These are phyloP conservation scores for Neoboletus brunneissimus DNA, from an alignment of 768 basidiomycete genomes.

Conservation along the genomic window DNA sequence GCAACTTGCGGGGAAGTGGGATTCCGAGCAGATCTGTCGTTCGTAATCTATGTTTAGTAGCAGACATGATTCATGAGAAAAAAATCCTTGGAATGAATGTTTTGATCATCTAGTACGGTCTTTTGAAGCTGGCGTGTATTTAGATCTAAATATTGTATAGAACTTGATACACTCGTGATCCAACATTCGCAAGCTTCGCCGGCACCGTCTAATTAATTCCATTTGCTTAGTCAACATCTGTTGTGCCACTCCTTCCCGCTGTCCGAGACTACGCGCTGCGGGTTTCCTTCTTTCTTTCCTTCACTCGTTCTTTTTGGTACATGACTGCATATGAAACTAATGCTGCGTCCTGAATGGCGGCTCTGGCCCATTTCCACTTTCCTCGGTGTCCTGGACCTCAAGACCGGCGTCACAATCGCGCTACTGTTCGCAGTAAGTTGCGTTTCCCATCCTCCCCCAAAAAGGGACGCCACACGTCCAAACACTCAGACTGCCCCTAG, in stretches of 20 bases:
- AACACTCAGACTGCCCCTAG: constrained; percentile 36
- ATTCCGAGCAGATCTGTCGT: not conserved
- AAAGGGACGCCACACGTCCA: not conserved
- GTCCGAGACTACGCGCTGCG: not conserved
- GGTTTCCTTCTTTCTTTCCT: not conserved
- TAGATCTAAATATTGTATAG: not conserved
- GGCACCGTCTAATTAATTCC: not conserved
- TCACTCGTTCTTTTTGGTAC: constrained; percentile 21
- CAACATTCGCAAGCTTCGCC: no score
- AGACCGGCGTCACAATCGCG: constrained; percentile 86
- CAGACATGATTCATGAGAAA: no score
- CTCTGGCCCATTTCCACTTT: constrained; percentile 82
- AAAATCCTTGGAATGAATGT: not conserved
- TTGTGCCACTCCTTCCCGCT: not conserved
- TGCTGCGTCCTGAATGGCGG: constrained; percentile 78
- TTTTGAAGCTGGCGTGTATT: not conserved
- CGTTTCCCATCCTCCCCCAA: not conserved
- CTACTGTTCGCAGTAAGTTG: constrained; percentile 82
- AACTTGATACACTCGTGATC: not conserved
- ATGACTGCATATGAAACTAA: constrained; percentile 66
- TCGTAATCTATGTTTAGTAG: no score
- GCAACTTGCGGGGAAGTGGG: not conserved
- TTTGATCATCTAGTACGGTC: not conserved
- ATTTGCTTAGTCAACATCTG: constrained; percentile 18
- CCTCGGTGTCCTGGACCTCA: constrained; percentile 86